These are phyloP conservation scores for Cryptococcus sp. DNA, from an alignment of 1,284 basidiomycete species.

Conservation along the genomic window DNA sequence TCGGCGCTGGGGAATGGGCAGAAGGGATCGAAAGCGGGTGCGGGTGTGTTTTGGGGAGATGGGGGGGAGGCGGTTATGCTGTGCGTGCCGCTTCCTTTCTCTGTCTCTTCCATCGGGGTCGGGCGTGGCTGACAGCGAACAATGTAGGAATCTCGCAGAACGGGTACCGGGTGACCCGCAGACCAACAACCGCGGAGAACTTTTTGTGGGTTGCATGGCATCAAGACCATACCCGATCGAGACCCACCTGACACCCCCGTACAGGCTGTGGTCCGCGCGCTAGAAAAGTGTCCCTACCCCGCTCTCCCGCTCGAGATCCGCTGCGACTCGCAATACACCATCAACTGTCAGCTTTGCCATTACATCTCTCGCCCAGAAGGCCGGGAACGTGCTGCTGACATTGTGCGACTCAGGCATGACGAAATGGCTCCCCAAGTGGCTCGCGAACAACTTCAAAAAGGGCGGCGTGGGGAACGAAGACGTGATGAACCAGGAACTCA, in stretches of 20 bases:
- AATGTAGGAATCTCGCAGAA: slow-evolving; percentile 39
- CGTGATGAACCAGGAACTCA: slow-evolving; percentile 49
- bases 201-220: slow-evolving; percentile 43
- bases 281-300: slow-evolving; percentile 47
- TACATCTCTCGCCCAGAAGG: too few species aligned
- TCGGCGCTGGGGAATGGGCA: slow-evolving; percentile 44
- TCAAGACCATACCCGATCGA: too few species aligned
- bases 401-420: slow-evolving; percentile 39
- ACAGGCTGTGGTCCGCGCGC: slow-evolving; percentile 48
- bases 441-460: slow-evolving; percentile 35
- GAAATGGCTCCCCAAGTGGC: slow-evolving; percentile 46
- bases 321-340: slow-evolving; percentile 50
- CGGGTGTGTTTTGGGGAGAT: slow-evolving; percentile 48
- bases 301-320: slow-evolving; percentile 49
- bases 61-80: slow-evolving; percentile 25
- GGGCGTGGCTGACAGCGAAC: background rate
- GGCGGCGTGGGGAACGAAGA: slow-evolving; percentile 6
- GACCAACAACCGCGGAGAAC: slow-evolving; percentile 52
- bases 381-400: too few species aligned
- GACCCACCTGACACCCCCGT: background rate
- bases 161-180: slow-evolving; percentile 45
- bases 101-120: too few species aligned
- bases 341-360: slow-evolving; percentile 36
- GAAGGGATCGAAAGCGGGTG: slow-evolving; percentile 37
- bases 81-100: slow-evolving; percentile 12